These are phyloP conservation scores for Termitomyces bulborhizus DNA, from an alignment of 768 basidiomycete species.

Conservation along the genomic window DNA sequence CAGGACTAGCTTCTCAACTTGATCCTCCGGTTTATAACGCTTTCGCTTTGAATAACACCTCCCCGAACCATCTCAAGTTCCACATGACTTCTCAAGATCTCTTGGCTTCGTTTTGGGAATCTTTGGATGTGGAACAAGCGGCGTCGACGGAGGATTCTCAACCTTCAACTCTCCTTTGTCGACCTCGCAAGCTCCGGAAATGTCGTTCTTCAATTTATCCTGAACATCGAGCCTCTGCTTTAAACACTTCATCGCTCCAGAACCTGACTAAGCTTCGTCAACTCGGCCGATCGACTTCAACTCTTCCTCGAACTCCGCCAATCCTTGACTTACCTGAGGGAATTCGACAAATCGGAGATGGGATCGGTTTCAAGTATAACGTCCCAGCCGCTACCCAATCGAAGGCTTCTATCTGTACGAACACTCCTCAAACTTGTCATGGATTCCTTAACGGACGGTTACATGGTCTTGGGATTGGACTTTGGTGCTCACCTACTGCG, in stretches of 20 bases:
- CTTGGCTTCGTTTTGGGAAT: slow-evolving; percentile 37
- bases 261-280: slow-evolving; percentile 32
- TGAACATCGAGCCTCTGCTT: slow-evolving; percentile 20
- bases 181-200: slow-evolving; percentile 32
- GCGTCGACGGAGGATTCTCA: slow-evolving; percentile 10
- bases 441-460: slow-evolving; percentile 12
- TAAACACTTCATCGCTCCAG: slow-evolving; percentile 26
- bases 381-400: slow-evolving; percentile 20
- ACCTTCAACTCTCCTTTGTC: slow-evolving; percentile 14
- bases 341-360: slow-evolving; percentile 40
- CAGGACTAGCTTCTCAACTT: slow-evolving; percentile 3
- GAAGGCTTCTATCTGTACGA: slow-evolving; percentile 15
- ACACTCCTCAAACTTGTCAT: slow-evolving; percentile 2
- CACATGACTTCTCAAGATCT: slow-evolving; percentile 18
- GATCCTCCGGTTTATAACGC: slow-evolving; percentile 9
- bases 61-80: slow-evolving; percentile 15
- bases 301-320: slow-evolving; percentile 10
- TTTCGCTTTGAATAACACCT: slow-evolving; percentile 6
- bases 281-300: slow-evolving; percentile 26
- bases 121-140: slow-evolving; percentile 34
- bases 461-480: slow-evolving; percentile 10
- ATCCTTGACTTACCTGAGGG: slow-evolving; percentile 34
- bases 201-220: slow-evolving; percentile 27
- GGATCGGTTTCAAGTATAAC: slow-evolving; percentile 43
- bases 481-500: slow-evolving; percentile 8